Evolutionary conservation across 257 asterid genomes (phyloP), one percentile per base, ranked within the genome.

Genomic region (Primulina huaijiensis): DNA sequence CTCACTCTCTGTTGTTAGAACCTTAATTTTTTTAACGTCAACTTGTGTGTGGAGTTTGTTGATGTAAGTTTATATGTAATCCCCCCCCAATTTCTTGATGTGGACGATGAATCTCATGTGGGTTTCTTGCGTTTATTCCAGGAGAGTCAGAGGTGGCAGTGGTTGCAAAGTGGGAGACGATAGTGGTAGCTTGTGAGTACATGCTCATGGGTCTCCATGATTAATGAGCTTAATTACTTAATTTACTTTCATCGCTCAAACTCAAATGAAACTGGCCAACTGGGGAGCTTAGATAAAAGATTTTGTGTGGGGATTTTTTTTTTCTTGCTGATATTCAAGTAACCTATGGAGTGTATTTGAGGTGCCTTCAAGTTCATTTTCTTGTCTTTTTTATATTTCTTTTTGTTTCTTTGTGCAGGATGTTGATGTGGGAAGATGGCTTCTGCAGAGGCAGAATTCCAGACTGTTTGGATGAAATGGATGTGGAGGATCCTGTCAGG

Each of bases 401-500:
- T 53, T 57, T 67, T 70, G 60, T 74, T 60, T 33, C 52, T 27
- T 33, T 57, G 27, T 78, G 88, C 83, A 94, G 99, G 89, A 94
- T 94, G 99, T 86, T 91, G 97, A 94, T 94, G 99, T 94, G 99
- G 99, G 99, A 94, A 85, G 99, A 94, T 88, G 99, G 99, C 78
- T 94, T 86, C 85, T 94, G 99, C 83, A 85, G 96, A 84, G 90
- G 90, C 64, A 90, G 96, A 78, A 83, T 80, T 65, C 79, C 90
- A 74, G 95, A 88, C 69, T 77, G 92, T 79, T 77, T 86, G 81
- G 92, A 89, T 52, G 97, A 89, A 65, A 86, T 94, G 84, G 91
- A 94, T 60, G 96, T 90, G 7, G 99, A 94, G 69, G 97, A 91
- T 77, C 87, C 82, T 75, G 92, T 94, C 87, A 82, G 89, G 79